Percentiles rank a stretch among this genome's conserved stretches.
These are phyloP conservation scores for Tolypocladium inflatum DNA, from an alignment of 2,329 filamentous ascomycete species.

Conservation along the genomic window DNA sequence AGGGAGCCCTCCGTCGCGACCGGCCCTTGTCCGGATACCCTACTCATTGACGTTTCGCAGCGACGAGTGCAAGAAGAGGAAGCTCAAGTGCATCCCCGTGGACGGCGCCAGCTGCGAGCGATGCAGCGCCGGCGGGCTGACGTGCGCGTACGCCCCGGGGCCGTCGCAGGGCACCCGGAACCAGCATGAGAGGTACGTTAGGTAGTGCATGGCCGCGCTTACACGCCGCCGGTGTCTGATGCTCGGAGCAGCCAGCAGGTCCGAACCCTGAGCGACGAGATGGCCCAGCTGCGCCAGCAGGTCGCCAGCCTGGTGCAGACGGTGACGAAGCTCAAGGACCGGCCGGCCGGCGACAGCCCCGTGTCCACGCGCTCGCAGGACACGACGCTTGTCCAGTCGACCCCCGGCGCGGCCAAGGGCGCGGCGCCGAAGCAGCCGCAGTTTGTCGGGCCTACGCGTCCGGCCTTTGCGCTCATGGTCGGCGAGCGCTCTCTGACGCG, in stretches of 20 bases:
- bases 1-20: conserved; percentile 2
- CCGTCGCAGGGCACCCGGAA: conserved; percentile 10
- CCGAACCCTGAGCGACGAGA: conserved; percentile 15
- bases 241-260: conserved; percentile 3
- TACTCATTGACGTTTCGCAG: conserved; percentile 11
- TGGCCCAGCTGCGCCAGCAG: conserved; percentile 19
- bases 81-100: conserved; percentile 27
- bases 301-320: conserved; percentile 16
- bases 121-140: conserved; percentile 16
- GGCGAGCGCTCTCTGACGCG: conserved; percentile 23
- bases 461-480: conserved; percentile 23
- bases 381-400: conserved; percentile 6
- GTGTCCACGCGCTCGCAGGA: conserved; percentile 7
- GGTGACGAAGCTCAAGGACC: conserved; percentile 17
- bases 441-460: conserved; percentile 26
- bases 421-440: conserved; percentile 20
- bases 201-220: not conserved
- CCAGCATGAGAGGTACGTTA: conserved; percentile 12
- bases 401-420: conserved; percentile 8
- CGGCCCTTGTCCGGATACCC: too few species aligned
- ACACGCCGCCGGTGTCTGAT: not conserved
- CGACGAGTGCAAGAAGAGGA: conserved; percentile 30
- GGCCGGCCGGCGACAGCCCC: conserved; percentile 3
- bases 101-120: conserved; percentile 18
- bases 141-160: conserved; percentile 15